These are phyloP conservation scores for Cystofilobasidium bisporidii DNA, from an alignment of 768 basidiomycete species.

Conservation along the genomic window DNA sequence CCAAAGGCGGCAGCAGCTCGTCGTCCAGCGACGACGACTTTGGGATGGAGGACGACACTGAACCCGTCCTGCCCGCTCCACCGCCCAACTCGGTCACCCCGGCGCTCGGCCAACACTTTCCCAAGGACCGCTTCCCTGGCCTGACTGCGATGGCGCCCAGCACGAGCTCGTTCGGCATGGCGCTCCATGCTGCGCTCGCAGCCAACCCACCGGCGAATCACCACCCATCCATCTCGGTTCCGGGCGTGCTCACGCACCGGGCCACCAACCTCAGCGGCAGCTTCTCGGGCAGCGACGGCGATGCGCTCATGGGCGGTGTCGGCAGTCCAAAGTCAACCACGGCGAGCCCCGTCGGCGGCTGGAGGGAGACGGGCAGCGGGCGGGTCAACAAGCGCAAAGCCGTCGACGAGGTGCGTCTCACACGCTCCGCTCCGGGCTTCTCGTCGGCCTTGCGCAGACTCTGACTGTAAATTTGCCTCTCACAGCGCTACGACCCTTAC, in stretches of 20 bases:
- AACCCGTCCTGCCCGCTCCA: neutral
- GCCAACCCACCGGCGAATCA: neutral
- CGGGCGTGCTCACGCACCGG: neutral
- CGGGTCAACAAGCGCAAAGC: conserved; percentile 16
- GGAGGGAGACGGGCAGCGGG: conserved; percentile 2
- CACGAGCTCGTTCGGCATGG: neutral
- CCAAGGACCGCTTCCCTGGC: neutral
- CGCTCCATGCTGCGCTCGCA: neutral
- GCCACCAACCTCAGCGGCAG: neutral
- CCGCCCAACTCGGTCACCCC: conserved; percentile 1
- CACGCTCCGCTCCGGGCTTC: neutral
- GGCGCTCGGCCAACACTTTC: neutral
- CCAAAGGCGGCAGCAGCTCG: neutral
- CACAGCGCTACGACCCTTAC: conserved; percentile 10
- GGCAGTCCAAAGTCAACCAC: neutral
- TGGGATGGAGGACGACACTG: neutral
- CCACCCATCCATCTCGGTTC: neutral
- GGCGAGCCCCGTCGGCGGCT: conserved; percentile 1
- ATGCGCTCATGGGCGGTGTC: neutral
- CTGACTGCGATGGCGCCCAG: neutral
- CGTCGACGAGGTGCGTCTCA: conserved; percentile 6
- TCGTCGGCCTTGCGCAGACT: neutral
- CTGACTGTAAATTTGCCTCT: neutral
- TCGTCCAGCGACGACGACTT: conserved; percentile 7
- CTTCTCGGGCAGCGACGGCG: neutral